These are phyloP conservation scores for Arachis hypogaea DNA, from an alignment of 306 rosid genomes.

Conservation along the genomic window DNA sequence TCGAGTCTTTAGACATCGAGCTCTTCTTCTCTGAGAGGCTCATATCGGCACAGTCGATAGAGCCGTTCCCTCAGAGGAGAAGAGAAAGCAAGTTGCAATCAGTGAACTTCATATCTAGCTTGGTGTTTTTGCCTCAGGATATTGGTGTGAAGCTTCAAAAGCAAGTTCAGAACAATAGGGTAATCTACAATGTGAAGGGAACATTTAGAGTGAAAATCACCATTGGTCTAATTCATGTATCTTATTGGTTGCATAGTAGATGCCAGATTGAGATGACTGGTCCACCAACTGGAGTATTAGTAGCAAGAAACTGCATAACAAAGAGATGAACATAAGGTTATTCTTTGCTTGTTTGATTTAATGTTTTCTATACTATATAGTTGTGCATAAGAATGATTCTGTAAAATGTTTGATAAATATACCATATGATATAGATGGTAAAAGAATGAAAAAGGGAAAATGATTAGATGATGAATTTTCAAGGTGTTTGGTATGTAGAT, in stretches of 20 bases:
- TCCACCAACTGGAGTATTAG: constrained; percentile 77
- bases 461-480: not conserved
- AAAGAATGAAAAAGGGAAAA: not conserved
- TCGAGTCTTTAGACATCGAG: constrained; percentile 61
- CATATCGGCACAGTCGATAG: constrained; percentile 68
- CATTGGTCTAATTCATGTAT: constrained; percentile 60
- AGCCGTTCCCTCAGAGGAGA: constrained; percentile 62
- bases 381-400: constrained; percentile 14
- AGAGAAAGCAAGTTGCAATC: constrained; percentile 60
- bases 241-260: constrained; percentile 72
- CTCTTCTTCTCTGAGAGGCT: constrained; percentile 69
- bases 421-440: not conserved
- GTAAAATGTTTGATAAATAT: not conserved
- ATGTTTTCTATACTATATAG: constrained; percentile 1
- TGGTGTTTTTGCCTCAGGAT: constrained; percentile 76
- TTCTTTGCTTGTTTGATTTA: constrained; percentile 20
- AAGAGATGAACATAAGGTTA: constrained; percentile 52
- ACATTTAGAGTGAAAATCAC: constrained; percentile 63
- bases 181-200: constrained; percentile 68
- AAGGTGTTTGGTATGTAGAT: not conserved
- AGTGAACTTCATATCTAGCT: constrained; percentile 73
- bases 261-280: constrained; percentile 78
- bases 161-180: constrained; percentile 62
- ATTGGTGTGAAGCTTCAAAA: constrained; percentile 60
- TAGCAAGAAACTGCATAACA: constrained; percentile 69